Conservation (phyloP, 495 filamentous ascomycete genomes). For the Xylaria venustula region DNA sequence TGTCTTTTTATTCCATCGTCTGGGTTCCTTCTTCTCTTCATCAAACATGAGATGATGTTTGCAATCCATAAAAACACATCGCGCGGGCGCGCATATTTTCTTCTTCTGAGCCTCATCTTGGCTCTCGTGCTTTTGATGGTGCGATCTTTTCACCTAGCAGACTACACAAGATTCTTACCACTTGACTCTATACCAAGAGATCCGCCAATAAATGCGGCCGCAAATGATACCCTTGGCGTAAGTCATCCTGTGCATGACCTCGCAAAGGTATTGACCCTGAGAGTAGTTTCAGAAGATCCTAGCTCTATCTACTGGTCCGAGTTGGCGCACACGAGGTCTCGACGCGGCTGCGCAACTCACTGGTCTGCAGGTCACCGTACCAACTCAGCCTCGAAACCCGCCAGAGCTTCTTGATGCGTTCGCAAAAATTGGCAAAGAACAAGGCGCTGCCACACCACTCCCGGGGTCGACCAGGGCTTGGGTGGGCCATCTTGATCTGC, state of each 20-base stretch:
- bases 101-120: background rate
- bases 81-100: background rate
- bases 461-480: constrained; percentile 16
- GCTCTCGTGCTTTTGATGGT: background rate
- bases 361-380: constrained; percentile 19
- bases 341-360: constrained; percentile 22
- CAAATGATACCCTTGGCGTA: too few relatives aligned
- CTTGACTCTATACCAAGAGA: too few relatives aligned
- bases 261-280: background rate
- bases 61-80: background rate
- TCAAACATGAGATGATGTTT: background rate
- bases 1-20: too few relatives aligned
- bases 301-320: constrained; percentile 20
- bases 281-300: constrained; percentile 24
- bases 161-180: too few relatives aligned
- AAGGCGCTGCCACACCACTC: background rate
- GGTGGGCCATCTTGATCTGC: constrained; percentile 35
- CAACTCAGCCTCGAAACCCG: constrained; percentile 15
- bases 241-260: background rate
- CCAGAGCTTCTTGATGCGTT: constrained; percentile 20
- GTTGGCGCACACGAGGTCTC: constrained; percentile 26
- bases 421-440: background rate
- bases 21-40: too few relatives aligned
- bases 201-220: too few relatives aligned
- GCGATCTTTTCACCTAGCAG: too few relatives aligned